Evolutionary conservation across 139 green algal genomes (phyloP).

Genomic region (Coelastrella sp.): DNA sequence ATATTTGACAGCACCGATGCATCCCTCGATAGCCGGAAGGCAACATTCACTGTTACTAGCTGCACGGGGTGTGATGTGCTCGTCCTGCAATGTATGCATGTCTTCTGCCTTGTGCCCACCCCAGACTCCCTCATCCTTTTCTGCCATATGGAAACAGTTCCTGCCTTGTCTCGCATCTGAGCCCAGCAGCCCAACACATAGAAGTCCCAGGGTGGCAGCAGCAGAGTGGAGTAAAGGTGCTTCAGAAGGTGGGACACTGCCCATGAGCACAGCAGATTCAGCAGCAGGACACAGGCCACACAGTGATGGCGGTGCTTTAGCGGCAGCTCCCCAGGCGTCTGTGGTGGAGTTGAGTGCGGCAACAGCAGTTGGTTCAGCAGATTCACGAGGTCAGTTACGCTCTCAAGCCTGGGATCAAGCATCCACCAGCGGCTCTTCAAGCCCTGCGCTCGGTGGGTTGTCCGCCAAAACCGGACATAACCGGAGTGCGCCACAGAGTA

Average conservation of each 20-base stretch:
- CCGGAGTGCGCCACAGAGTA: neutral
- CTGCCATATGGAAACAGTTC: constrained; percentile 33
- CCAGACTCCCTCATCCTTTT: neutral
- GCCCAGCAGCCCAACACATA: constrained; percentile 2
- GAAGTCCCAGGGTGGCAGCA: constrained; percentile 1
- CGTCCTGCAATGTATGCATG: neutral
- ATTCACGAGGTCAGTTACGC: neutral
- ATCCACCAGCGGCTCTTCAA: neutral
- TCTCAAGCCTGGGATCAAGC: neutral
- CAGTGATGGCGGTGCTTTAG: neutral
- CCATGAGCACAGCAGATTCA: neutral
- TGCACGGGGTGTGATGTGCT: neutral
- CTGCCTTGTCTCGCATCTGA: constrained; percentile 4
- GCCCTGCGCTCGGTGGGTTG: neutral
- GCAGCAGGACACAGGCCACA: neutral
- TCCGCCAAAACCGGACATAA: neutral
- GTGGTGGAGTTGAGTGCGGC: no score
- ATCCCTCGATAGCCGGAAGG: neutral
- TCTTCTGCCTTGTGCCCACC: neutral
- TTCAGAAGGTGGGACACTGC: neutral
- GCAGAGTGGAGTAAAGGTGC: neutral
- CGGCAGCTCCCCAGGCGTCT: constrained; percentile 28
- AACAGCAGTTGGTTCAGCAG: neutral
- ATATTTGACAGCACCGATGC: no score
- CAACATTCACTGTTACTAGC: neutral